Evolutionary conservation across 495 filamentous ascomycete genomes (phyloP).

Genomic region (Parachaetomium inaequale): DNA sequence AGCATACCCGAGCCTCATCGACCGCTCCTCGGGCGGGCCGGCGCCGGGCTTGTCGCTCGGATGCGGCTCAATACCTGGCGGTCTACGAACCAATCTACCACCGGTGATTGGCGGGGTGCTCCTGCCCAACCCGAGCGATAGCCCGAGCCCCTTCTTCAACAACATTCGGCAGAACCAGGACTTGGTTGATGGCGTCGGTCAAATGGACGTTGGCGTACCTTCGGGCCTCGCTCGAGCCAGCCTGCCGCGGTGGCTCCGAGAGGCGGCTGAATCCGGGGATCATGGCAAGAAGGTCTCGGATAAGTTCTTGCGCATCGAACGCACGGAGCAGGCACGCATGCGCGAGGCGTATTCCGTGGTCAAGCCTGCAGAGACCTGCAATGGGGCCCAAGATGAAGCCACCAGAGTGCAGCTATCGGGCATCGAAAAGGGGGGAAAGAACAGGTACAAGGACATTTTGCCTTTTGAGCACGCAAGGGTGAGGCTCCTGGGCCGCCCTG

Average conservation of each 20-base stretch:
- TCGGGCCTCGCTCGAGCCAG: constrained; percentile 49
- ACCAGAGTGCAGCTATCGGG: constrained; percentile 64
- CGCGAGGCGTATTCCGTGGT: constrained; percentile 73
- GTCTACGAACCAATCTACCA: constrained; percentile 48
- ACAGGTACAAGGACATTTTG: constrained; percentile 96
- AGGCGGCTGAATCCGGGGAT: constrained; percentile 61
- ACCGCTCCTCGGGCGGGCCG: constrained; percentile 39
- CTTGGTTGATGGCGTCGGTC: constrained; percentile 86
- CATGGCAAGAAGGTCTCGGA: constrained; percentile 77
- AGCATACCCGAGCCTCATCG: constrained; percentile 47
- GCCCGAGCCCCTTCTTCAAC: constrained; percentile 85
- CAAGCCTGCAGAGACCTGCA: constrained; percentile 32
- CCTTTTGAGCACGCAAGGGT: constrained; percentile 94
- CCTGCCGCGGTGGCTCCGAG: constrained; percentile 74
- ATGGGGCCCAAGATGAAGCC: not conserved
- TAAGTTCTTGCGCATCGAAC: constrained; percentile 79
- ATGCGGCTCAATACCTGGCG: constrained; percentile 30
- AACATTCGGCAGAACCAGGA: constrained; percentile 98
- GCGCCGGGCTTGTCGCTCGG: constrained; percentile 38
- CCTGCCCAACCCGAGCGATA: constrained; percentile 63
- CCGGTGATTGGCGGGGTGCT: constrained; percentile 84
- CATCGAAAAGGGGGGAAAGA: constrained; percentile 91
- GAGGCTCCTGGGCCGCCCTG: constrained; percentile 62
- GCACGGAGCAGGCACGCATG: constrained; percentile 85
- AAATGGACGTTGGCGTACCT: constrained; percentile 74